Base-by-base conservation (phyloP, 345 rosid species). In the Dovyalis caffra region DNA sequence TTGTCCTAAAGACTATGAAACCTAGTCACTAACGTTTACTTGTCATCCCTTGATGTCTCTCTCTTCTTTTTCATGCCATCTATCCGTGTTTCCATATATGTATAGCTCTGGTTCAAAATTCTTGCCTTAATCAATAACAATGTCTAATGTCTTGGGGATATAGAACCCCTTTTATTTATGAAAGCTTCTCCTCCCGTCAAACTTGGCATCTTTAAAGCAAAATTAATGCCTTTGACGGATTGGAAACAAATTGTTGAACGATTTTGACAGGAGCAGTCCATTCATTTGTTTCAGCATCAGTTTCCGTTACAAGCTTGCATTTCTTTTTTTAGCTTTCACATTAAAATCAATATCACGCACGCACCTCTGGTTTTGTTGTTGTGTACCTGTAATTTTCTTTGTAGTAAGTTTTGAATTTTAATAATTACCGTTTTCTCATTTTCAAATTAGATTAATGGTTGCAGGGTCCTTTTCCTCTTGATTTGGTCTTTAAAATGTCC, bases 191-290 rank as follows among this genome's bases (percentile, higher is more conserved):
- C 56, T 20, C 8, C 40, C 72, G 11, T 18, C 40, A 4, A n/a
- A 20, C n/a, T 28, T 28, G 60, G 37, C 23, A 69, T 69, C 61
- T 45, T 49, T 47, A 69, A 64, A 34, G 57, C 61, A 69, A 31
- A 47, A 69, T 28, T 28, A 51, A 51, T 34, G 60, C 62, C 63
- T 51, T 57, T 7, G 64, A 70, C 9, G 12, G 32, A 38, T 11
- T 1, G 8, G 21, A 8, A 67, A 43, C 15, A n/a, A 10, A 66
- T 3, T 3, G 26, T 26, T 15, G 33, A 47, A 29, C 32, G 15
- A 29, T 23, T 20, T 3, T 23, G 60, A 28, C 35, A 29, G 32
- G 58, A 47, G 29, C 3, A 18, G 47, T 28, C 20, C 21, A 31
- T 33, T 69, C 61, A 16, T 2, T 56, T 53, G 60, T 53, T n/a